These are phyloP conservation scores for Aegilops bicornis DNA, from an alignment of 176 grass and related monocot species.

Conservation along the genomic window DNA sequence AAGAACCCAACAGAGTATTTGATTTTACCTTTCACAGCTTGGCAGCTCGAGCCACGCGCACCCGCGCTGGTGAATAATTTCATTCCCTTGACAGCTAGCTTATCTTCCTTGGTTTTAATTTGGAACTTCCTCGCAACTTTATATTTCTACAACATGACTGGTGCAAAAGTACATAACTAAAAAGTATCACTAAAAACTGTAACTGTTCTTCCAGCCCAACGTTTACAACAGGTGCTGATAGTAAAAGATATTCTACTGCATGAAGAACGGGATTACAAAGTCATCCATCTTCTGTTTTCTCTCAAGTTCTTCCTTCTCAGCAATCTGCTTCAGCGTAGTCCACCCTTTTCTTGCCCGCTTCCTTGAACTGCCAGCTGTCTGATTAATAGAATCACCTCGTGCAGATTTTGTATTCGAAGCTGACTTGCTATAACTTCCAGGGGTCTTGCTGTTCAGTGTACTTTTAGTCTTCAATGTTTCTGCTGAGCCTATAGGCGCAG, in stretches of 20 bases:
- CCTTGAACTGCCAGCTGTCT: slow-evolving; percentile 37
- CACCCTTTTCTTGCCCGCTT: slow-evolving; percentile 77
- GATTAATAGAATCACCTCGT: slow-evolving; percentile 21
- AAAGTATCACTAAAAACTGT: not conserved
- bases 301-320: slow-evolving; percentile 53
- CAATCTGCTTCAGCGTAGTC: slow-evolving; percentile 71
- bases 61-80: too few species aligned
- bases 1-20: too few species aligned
- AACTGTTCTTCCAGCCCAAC: not conserved
- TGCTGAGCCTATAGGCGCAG: not conserved
- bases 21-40: too few species aligned
- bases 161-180: not conserved
- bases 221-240: too few species aligned
- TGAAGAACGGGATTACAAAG: slow-evolving; percentile 67
- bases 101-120: not conserved
- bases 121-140: not conserved
- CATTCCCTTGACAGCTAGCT: not conserved
- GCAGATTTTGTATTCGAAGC: slow-evolving; percentile 19
- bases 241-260: slow-evolving; percentile 29
- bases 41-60: too few species aligned
- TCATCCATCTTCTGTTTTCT: slow-evolving; percentile 50
- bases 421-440: slow-evolving; percentile 4
- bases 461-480: slow-evolving; percentile 25
- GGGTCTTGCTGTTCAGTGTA: slow-evolving; percentile 16
- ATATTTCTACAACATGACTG: not conserved